Percentiles rank a stretch among this genome's conserved stretches.
phyloP scores from a whole-genome alignment of 2,329 filamentous ascomycete species.

The Cordyceps javanica region DNA sequence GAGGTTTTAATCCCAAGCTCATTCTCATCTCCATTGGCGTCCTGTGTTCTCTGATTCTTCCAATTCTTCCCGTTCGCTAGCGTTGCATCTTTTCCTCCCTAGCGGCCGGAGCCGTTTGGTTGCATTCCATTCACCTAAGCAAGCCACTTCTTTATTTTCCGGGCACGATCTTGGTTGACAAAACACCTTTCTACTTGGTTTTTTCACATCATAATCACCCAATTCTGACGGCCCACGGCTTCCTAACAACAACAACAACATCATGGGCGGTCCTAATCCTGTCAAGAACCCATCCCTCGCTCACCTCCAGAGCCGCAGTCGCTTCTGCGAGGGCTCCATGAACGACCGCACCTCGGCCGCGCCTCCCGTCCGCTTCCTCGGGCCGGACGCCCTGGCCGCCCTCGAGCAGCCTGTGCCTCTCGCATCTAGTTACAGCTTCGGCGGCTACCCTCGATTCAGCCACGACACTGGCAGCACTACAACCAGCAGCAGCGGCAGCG shows the following conservation, averaged over 20 bases:
- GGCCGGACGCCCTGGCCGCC: constrained; percentile 27
- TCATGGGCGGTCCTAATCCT: constrained; percentile 25
- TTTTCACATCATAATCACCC: background rate
- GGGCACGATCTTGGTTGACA: too few relatives aligned
- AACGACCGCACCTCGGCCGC: constrained; percentile 68
- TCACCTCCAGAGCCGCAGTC: constrained; percentile 35
- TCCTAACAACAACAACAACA: constrained; percentile 16
- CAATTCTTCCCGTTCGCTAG: too few relatives aligned
- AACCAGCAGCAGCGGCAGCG: background rate
- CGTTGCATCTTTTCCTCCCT: too few relatives aligned
- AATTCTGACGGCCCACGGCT: too few relatives aligned
- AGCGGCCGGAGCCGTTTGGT: too few relatives aligned
- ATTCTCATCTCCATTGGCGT: too few relatives aligned
- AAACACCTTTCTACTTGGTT: too few relatives aligned
- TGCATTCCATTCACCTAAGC: too few relatives aligned
- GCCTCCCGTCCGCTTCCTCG: constrained; percentile 64
- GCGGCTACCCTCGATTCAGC: background rate
- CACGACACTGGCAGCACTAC: background rate
- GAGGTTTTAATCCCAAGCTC: too few relatives aligned
- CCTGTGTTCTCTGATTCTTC: too few relatives aligned
- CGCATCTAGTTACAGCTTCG: background rate
- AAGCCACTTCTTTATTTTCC: too few relatives aligned
- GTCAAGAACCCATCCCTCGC: constrained; percentile 23
- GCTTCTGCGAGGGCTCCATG: constrained; percentile 80
- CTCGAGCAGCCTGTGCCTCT: constrained; percentile 23